Percentiles rank a stretch among this genome's conserved stretches.
These are phyloP conservation scores for Thielaviopsis ethacetica DNA, from an alignment of 2,329 filamentous ascomycete genomes.

Conservation along the genomic window DNA sequence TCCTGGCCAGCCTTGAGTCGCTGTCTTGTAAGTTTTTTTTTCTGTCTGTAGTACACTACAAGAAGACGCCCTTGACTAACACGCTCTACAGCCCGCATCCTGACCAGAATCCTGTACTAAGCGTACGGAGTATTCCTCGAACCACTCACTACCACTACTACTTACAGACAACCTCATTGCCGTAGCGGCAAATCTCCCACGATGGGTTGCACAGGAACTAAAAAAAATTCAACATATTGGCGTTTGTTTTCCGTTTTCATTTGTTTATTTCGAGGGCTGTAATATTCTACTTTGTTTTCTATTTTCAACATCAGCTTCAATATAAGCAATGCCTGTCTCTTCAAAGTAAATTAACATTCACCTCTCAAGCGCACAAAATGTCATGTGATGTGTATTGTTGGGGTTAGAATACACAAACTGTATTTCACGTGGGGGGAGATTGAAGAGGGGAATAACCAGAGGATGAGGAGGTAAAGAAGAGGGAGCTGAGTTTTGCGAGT, in stretches of 20 bases:
- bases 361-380: too few species aligned
- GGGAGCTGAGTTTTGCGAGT: too few species aligned
- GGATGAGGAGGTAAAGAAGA: too few species aligned
- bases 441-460: too few species aligned
- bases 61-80: neutral
- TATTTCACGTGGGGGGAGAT: too few species aligned
- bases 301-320: neutral
- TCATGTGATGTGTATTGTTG: too few species aligned
- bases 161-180: neutral
- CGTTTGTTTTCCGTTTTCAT: neutral
- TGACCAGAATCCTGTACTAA: slow-evolving; percentile 32
- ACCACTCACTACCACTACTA: neutral
- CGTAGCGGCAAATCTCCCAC: neutral
- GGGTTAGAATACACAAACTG: too few species aligned
- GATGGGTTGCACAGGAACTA: neutral
- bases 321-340: neutral
- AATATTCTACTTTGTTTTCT: neutral
- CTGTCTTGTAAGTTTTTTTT: slow-evolving; percentile 51
- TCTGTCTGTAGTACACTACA: neutral
- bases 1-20: slow-evolving; percentile 68
- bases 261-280: neutral
- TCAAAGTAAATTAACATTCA: too few species aligned
- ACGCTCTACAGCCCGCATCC: slow-evolving; percentile 23
- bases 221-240: neutral
- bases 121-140: neutral